Conservation (phyloP, 2,329 filamentous ascomycete species). For the Venturia carpophila region DNA sequence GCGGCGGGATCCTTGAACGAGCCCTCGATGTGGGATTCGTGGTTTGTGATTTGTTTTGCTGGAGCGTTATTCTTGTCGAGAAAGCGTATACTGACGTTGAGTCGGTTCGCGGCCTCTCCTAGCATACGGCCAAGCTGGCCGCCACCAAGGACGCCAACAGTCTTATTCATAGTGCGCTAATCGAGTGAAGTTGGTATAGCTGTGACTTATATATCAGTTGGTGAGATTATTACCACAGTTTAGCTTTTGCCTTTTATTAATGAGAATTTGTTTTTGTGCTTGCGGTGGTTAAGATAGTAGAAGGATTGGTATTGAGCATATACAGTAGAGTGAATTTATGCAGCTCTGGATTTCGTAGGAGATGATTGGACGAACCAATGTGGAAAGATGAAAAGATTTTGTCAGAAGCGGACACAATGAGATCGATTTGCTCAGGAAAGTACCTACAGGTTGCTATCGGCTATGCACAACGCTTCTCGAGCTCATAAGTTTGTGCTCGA, state of each 20-base stretch:
- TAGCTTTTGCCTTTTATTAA: too few relatives aligned
- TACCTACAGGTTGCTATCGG: not conserved
- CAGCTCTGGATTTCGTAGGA: not conserved
- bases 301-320: not conserved
- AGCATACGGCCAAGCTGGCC: constrained; percentile 81
- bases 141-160: constrained; percentile 37
- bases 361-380: not conserved
- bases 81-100: constrained; percentile 71
- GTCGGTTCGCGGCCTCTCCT: constrained; percentile 70
- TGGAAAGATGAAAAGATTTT: not conserved
- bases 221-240: not conserved
- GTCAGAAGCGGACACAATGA: not conserved
- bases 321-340: not conserved
- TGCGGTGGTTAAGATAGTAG: not conserved
- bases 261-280: too few relatives aligned
- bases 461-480: too few relatives aligned
- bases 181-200: not conserved
- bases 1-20: constrained; percentile 79
- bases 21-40: constrained; percentile 66
- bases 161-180: constrained; percentile 19
- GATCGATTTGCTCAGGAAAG: not conserved
- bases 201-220: not conserved
- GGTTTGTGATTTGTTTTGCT: constrained; percentile 77
- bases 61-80: constrained; percentile 70
- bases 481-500: not conserved